Evolutionary conservation across 2,329 filamentous ascomycete genomes (phyloP), one percentile per base, ranked within the genome.

Genomic region (Bertia moriformis): DNA sequence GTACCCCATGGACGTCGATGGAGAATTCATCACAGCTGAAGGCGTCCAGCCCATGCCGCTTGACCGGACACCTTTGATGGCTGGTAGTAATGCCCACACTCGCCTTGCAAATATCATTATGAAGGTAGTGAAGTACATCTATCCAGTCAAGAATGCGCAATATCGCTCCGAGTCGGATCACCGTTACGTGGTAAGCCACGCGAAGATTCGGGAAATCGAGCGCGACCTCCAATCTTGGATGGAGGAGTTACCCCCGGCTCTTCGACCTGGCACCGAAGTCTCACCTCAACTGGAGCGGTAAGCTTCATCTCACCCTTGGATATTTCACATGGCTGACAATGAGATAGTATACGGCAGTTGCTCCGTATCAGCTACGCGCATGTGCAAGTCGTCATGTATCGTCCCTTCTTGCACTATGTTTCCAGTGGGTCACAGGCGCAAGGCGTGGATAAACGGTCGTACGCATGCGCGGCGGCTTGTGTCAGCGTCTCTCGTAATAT

Each of bases 331-430:
- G 40, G 13, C 19, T 38, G 19, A 19, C 15, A 73, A 70, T 76
- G 33, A 37, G 15, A 5, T 41, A 71, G 72, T 40, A 61, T 69
- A n/a, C 83, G 85, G 43, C 84, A 87, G 45, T 63, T 88, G 18
- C 63, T 91, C 15, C 71, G 83, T 24, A 79, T 91, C 56, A 73
- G 78, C n/a, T 89, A 83, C 52, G 82, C 81, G 2, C 83, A 89
- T 50, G 81, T 87, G 4, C 84, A 89, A 51, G 78, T 91, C 55
- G 76, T 91, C 51, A 62, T 91, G 2, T 91, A 91, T 50, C 68
- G 85, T 14, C 85, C 85, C 0, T 91, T 91, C 53, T 61, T 91
- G 12, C 85, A 91, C 53, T 91, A 89, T 47, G 77, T 86, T 14
- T 86, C 76, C 7, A 66, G 72, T 33, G 60, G 73, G 2, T 67